phyloP scores from a whole-genome alignment of 1,284 basidiomycete species.

The Sanghuangporus sanghuang region DNA sequence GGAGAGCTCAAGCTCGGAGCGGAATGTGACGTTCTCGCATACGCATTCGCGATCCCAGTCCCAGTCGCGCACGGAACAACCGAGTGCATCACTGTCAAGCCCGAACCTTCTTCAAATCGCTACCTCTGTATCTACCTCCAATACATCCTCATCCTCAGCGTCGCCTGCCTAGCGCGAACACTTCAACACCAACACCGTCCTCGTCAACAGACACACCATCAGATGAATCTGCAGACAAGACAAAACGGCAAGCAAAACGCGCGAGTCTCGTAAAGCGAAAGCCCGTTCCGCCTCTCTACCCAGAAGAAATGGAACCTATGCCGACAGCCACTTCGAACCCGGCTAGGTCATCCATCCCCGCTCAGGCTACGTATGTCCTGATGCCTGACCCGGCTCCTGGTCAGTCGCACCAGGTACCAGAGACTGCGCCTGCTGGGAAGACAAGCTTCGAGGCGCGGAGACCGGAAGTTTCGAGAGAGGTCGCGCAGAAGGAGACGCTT shows the following conservation, averaged over 20 bases:
- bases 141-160: neutral
- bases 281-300: constrained; percentile 15
- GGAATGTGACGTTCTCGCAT: neutral
- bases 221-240: neutral
- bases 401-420: neutral
- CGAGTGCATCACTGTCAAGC: neutral
- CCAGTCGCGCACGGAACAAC: neutral
- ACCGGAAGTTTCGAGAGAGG: neutral
- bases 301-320: constrained; percentile 10
- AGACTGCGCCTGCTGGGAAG: neutral
- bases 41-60: neutral
- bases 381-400: neutral
- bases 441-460: neutral
- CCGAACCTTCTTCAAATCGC: neutral
- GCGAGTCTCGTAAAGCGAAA: constrained; percentile 16
- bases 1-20: constrained; percentile 2
- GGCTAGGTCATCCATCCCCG: neutral
- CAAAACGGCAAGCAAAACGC: constrained; percentile 5
- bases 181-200: neutral
- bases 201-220: neutral
- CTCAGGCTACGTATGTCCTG: neutral
- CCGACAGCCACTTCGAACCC: neutral
- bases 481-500: neutral
- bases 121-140: neutral
- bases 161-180: neutral